Base-by-base conservation (phyloP, 2,329 filamentous ascomycete genomes). In the Trichoderma sp. region DNA sequence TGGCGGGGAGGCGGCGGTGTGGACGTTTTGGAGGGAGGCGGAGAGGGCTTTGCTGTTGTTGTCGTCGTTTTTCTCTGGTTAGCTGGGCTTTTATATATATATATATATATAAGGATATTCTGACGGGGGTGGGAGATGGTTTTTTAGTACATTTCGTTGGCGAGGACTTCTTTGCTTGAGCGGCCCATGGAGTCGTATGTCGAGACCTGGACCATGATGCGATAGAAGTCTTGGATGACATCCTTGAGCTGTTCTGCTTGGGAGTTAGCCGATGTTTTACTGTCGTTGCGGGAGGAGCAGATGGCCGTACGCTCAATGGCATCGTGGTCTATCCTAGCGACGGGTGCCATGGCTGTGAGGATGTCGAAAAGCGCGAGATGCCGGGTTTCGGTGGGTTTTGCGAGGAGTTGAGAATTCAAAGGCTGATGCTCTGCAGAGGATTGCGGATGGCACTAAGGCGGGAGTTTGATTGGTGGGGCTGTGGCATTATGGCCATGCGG, bases 181-280 rank as follows among this genome's bases (percentile, higher is more conserved):
- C 82, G 80, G 68, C 78, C 78, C 68, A 82, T 80, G 48, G 80
- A 79, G 80, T 89, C 87, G 80, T 89, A 90, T 68, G 84, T 83
- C 35, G 85, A 83, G 32, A 86, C 82, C 74, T 90, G 87, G 54
- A 90, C 85, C 82, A 89, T 86, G 68, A 89, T 78, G 72, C 87
- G 83, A 81, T 87, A 89, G 48, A 89, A 83, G 72, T 87, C 86
- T 73, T 89, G 86, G 76, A 90, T 87, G 69, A 87, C 82, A 73
- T 87, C 83, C 74, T 88, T 87, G 78, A 89, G 80, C 77, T 86
- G 82, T 72, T 84, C 87, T 88, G 72, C 15, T 3, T 6, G 34
- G 34, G 32, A n/a, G 34, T 68, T 45, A 68, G 42, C 19, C 5
- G 19, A 13, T 19, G 67, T n/a, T 6, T 25, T 52, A 7, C 9